phyloP scores from a whole-genome alignment of 129 eudicot genomes.

The Pittosporum tobira region DNA sequence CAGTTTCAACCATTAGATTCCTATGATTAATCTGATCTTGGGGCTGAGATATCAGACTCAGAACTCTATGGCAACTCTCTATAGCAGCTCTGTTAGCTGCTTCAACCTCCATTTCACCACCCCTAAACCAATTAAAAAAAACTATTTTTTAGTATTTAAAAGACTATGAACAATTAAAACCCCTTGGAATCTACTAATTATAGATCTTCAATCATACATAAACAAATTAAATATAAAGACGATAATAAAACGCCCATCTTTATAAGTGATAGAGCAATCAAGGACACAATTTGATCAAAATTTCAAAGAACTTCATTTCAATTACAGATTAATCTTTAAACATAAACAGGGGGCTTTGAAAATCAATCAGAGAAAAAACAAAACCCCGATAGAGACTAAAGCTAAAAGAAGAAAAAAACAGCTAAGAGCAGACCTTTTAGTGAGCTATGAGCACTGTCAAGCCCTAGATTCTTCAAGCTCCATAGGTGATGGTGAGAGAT shows the following conservation, averaged over 20 bases:
- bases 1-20: slow-evolving; percentile 59
- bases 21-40: slow-evolving; percentile 55
- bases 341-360: neutral
- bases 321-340: neutral
- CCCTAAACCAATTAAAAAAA: slow-evolving; percentile 1
- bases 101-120: slow-evolving; percentile 70
- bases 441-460: slow-evolving; percentile 21
- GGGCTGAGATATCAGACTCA: slow-evolving; percentile 61
- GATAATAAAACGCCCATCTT: neutral
- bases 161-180: neutral
- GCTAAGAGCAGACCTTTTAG: slow-evolving; percentile 29
- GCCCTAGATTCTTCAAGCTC: slow-evolving; percentile 55
- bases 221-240: slow-evolving; percentile 2
- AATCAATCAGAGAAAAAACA: slow-evolving; percentile 3
- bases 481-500: slow-evolving; percentile 18
- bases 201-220: neutral
- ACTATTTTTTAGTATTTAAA: slow-evolving; percentile 7
- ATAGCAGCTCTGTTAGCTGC: slow-evolving; percentile 83
- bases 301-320: neutral
- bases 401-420: neutral
- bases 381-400: neutral
- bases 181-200: neutral
- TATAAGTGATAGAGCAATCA: neutral
- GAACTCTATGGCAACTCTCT: slow-evolving; percentile 80
- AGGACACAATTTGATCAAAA: neutral